Evolutionary conservation across 495 filamentous ascomycete species (phyloP).

Genomic region (Bombardia bombarda): DNA sequence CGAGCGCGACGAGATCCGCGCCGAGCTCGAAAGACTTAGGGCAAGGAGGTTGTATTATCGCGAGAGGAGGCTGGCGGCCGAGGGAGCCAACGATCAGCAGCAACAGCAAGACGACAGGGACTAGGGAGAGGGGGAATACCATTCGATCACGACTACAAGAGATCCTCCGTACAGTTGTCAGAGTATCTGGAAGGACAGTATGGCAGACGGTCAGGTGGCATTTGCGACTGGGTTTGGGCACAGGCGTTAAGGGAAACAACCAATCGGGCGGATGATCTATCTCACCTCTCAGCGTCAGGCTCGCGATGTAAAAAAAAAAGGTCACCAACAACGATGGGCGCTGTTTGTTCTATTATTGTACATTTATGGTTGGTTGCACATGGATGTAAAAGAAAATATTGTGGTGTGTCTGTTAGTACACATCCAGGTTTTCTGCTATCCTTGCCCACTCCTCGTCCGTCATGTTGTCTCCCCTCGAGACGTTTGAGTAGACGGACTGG

Average conservation of each 20-base stretch:
- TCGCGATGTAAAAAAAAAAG: too few species aligned
- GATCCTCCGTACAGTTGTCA: too few species aligned
- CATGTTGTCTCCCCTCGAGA: conserved; percentile 34
- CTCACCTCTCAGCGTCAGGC: neutral
- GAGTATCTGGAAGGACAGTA: neutral
- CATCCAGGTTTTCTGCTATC: conserved; percentile 41
- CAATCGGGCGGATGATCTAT: neutral
- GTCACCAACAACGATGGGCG: neutral
- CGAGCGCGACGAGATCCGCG: conserved; percentile 78
- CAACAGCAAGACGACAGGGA: conserved; percentile 14
- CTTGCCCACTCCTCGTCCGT: conserved; percentile 39
- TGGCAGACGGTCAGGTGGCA: neutral
- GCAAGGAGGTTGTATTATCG: conserved; percentile 50
- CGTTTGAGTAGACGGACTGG: conserved; percentile 62
- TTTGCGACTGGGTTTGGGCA: neutral
- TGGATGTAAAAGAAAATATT: too few species aligned
- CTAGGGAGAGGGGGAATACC: too few species aligned
- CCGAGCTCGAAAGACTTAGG: conserved; percentile 68
- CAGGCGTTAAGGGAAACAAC: neutral
- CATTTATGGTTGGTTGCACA: conserved; percentile 3
- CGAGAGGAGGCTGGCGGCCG: conserved; percentile 48
- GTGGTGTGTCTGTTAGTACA: conserved; percentile 1
- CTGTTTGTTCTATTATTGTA: neutral
- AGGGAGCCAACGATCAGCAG: conserved; percentile 36
- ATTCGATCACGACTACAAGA: too few species aligned